Evolutionary conservation across 768 basidiomycete genomes (phyloP), one percentile per base, ranked within the genome.

Genomic region (Amanita phalloides): DNA sequence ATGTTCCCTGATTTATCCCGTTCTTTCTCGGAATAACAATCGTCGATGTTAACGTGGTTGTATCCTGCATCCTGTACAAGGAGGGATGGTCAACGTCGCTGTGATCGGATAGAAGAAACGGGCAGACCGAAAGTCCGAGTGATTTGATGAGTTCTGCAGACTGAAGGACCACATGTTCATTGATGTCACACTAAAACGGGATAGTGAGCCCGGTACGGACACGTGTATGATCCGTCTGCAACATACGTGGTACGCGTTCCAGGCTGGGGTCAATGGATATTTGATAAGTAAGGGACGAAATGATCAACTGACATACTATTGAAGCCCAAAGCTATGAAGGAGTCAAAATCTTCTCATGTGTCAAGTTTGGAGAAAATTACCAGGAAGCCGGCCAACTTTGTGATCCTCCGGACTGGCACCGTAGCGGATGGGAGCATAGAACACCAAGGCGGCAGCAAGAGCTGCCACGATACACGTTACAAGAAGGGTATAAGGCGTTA

Each of bases 11-110:
- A 54, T 3, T 67, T 56, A 52, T 63, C 78, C 35, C 82, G 71
- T 43, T 76, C 59, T 57, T 75, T 82, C 62, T 79, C 75, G 2
- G 81, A 74, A 56, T 80, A 84, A 56, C 82, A 84, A 53, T 84
- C 82, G 51, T 84, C 82, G 25, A 84, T 60, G 51, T 81, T 82
- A 53, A 84, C 65, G 55, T 78, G 70, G 49, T 71, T 66, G 57
- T 84, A 84, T 1, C 82, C 82, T 32, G 20, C 32, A 38, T 53
- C 44, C 51, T 53, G 42, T 47, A 8, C 42, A n/a, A 38, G 14
- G 28, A 46, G 20, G 20, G 6, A 32, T 49, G 32, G 17, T 38
- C 28, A 45, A 25, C 0, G 14, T 42, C n/a, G 35, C 20, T 25
- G 11, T 48, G 35, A 48, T 37, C 46, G 35, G 46, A 48, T 35